Conservation (phyloP, 2,329 filamentous ascomycete species). For the Paecilomyces variotii region DNA sequence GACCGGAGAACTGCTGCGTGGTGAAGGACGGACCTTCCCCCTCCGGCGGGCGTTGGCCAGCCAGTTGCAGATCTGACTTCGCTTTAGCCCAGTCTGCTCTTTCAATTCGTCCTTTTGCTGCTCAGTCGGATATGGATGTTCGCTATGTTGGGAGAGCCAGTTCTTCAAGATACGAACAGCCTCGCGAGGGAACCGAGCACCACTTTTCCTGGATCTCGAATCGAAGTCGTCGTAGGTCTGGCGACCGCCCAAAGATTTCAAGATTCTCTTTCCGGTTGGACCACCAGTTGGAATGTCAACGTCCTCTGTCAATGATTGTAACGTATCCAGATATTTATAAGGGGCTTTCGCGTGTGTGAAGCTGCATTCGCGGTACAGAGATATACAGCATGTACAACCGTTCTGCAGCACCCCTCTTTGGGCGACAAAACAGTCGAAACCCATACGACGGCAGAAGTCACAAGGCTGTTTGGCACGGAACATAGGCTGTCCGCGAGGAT, state of each 20-base stretch:
- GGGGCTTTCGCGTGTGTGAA: conserved; percentile 36
- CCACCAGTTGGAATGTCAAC: conserved; percentile 29
- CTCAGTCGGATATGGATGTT: conserved; percentile 82
- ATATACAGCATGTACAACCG: conserved; percentile 42
- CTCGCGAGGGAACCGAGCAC: conserved; percentile 69
- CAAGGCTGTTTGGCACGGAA: conserved; percentile 38
- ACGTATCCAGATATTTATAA: conserved; percentile 35
- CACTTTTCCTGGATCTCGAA: conserved; percentile 51
- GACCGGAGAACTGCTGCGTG: conserved; percentile 62
- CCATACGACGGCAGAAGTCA: conserved; percentile 39
- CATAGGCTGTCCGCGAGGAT: conserved; percentile 34
- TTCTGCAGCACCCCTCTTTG: conserved; percentile 36
- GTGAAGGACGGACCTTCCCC: conserved; percentile 61
- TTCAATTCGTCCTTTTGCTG: conserved; percentile 77
- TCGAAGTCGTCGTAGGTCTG: conserved; percentile 29
- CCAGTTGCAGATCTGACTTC: conserved; percentile 85
- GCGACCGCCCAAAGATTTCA: conserved; percentile 34
- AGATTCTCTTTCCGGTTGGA: conserved; percentile 30
- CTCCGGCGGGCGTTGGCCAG: conserved; percentile 80
- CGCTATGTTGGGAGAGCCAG: conserved; percentile 72
- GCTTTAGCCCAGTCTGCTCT: conserved; percentile 68
- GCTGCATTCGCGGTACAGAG: conserved; percentile 40
- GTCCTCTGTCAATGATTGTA: conserved; percentile 38
- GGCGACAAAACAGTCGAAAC: conserved; percentile 40
- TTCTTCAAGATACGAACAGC: conserved; percentile 73